Evolutionary conservation across 768 basidiomycete genomes (phyloP), one percentile per base, ranked within the genome.

Genomic region (Hysterangium stoloniferum): DNA sequence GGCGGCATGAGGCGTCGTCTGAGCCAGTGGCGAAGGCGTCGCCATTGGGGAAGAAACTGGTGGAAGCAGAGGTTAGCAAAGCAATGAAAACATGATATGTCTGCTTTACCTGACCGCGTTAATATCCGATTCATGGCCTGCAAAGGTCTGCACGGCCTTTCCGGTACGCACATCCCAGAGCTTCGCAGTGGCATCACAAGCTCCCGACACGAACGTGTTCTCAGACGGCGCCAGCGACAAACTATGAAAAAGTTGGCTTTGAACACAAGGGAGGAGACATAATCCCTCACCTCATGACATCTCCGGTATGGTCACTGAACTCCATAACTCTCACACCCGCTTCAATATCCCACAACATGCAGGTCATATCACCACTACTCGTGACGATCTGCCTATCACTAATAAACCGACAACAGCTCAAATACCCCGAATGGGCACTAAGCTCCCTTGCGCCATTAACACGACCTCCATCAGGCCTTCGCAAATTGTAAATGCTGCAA

Each of bases 291-390:
- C 93, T 97, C 95, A 99, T 99, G 54, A 99, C 95, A 71, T 99
- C 95, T 36, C 96, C 95, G 13, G 96, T 97, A 64, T 99, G 95
- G 68, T 99, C 95, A 63, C 89, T 96, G 68, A 99, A 99, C 70
- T 98, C 96, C 59, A 95, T 87, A n/a, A 94, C 87, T 55, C 95
- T 75, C 1, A 95, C 92, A 57, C 95, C 96, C 22, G 92, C 91
- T 68, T 99, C 95, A 54, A 99, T 91, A 68, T 99, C 95, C 95
- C 96, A 99, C 25, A 98, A 77, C 94, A 99, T 98, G 67, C 95
- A 99, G 28, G 95, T 96, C 95, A 99, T 99, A 66, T 99, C 95
- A 48, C 95, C 95, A 29, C 94, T 97, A 60, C 82, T 85, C 31
- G 95, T 99, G 56, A 99, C 86, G 61, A 99, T 99, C 75, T 99